These are phyloP conservation scores for Neurospora terricola DNA, from an alignment of 495 filamentous ascomycete species.

Conservation along the genomic window DNA sequence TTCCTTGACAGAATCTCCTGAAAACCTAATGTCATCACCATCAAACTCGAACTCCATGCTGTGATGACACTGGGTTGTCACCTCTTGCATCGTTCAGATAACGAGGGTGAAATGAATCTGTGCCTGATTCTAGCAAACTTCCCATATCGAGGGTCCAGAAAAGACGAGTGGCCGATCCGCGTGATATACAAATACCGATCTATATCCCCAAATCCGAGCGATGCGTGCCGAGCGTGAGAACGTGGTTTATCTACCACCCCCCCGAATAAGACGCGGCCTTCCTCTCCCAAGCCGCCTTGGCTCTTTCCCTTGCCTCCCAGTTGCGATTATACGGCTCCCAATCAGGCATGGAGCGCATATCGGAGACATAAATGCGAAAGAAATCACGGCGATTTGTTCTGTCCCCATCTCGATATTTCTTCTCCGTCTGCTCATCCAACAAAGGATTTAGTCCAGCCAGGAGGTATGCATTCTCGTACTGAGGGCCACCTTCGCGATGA, in stretches of 20 bases:
- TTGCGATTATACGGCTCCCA: not conserved
- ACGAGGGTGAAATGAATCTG: not conserved
- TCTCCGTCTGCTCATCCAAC: not conserved
- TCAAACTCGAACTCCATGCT: not conserved
- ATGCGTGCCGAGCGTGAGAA: not conserved
- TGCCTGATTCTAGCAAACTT: not conserved
- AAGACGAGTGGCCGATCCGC: not conserved
- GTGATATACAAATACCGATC: not conserved
- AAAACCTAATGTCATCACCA: not conserved
- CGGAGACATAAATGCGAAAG: not conserved
- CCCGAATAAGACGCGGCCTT: not conserved
- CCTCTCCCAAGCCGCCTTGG: not conserved
- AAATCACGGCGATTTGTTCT: not conserved
- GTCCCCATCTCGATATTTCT: not conserved
- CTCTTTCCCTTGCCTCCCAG: not conserved
- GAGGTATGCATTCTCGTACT: slow-evolving; percentile 4
- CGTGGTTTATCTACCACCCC: not conserved
- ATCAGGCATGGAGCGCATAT: not conserved
- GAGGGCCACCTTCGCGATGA: slow-evolving; percentile 11
- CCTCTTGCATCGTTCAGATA: not conserved
- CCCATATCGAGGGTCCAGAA: not conserved
- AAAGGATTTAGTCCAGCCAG: not conserved
- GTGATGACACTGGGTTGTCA: not conserved
- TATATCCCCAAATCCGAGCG: not conserved
- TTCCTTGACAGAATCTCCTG: not conserved